Base-by-base conservation (phyloP, 495 filamentous ascomycete species). In the Hyaloscypha finlandica region DNA sequence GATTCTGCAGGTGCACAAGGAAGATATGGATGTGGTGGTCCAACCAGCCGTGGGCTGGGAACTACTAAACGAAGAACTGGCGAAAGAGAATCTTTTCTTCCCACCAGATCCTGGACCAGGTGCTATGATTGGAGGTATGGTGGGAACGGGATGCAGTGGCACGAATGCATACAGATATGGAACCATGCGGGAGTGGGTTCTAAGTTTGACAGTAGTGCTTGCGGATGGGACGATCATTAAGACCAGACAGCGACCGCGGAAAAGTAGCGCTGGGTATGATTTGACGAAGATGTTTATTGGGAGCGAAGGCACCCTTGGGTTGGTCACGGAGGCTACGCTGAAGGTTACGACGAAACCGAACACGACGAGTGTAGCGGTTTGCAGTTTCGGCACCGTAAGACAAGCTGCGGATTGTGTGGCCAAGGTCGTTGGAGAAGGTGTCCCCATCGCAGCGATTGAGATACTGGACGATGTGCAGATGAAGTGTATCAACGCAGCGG, bases 151-250 rank as follows among this genome's bases (percentile, higher is more conserved):
- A 35, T 97, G 94, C 82, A 90, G 86, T 67, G 94, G 94, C 39
- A 98, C 94, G 35, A 97, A 98, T 76, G 90, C 94, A 19, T 93
- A 96, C 72, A 84, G 92, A 30, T 98, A 97, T 74, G 94, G 94
- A 1, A 97, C 94, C 0, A 98, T 97, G 94, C 88, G 92, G 68
- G 94, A 98, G 73, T 97, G 94, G 93, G 94, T 97, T 0, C 79
- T 97, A 31, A 89, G 86, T 56, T 79, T 99, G 30, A 99, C 94
- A 0, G 92, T 97, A 12, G 95, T 99, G 0, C 81, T 97, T 51
- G 94, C 94, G 4, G 93, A 99, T 76, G 94, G 95, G 52, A 92
- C 89, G 6, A 79, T 97, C 37, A 92, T 99, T 75, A 96, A 96
- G 78, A 97, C 94, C 5, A 81, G 89, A 55, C 89, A 90, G 72